phyloP scores from a whole-genome alignment of 2,329 filamentous ascomycete species.

The Fusarium lyarnte region DNA sequence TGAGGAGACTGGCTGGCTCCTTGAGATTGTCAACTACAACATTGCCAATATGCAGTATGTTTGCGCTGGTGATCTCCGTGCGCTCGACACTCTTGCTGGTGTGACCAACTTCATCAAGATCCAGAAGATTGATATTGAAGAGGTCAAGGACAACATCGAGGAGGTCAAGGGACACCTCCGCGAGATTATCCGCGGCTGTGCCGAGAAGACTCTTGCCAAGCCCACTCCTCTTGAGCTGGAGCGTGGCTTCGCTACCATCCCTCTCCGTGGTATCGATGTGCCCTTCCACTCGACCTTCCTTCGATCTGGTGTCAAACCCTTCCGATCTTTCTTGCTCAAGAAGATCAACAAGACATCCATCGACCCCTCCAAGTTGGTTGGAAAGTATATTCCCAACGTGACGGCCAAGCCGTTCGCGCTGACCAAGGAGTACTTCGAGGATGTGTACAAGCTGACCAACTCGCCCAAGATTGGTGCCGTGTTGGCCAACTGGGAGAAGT shows the following conservation, averaged over 20 bases:
- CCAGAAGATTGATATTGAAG: constrained; percentile 96
- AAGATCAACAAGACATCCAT: constrained; percentile 99
- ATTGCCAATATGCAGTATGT: constrained; percentile 81
- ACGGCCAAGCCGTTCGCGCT: constrained; percentile 95
- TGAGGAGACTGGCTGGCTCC: constrained; percentile 91
- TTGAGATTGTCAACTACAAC: constrained; percentile 99
- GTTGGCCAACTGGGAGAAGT: constrained; percentile 87
- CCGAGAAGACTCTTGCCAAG: constrained; percentile 88
- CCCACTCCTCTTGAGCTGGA: constrained; percentile 88
- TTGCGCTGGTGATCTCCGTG: constrained; percentile 75
- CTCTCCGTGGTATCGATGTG: constrained; percentile 95
- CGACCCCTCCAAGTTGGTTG: constrained; percentile 94
- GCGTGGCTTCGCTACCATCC: constrained; percentile 96
- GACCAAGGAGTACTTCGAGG: constrained; percentile 99
- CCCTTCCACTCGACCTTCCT: constrained; percentile 99
- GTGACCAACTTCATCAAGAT: constrained; percentile 96
- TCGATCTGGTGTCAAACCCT: constrained; percentile 97
- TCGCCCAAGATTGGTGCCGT: constrained; percentile 79
- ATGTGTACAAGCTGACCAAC: constrained; percentile 95
- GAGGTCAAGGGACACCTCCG: constrained; percentile 90
- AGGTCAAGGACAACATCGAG: constrained; percentile 88
- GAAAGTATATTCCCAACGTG: constrained; percentile 99
- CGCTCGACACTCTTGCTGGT: constrained; percentile 77
- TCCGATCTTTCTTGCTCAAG: constrained; percentile 98
- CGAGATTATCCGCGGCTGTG: constrained; percentile 89